Conservation (phyloP, 2,329 filamentous ascomycete species). For the Aspergillus melleus region DNA sequence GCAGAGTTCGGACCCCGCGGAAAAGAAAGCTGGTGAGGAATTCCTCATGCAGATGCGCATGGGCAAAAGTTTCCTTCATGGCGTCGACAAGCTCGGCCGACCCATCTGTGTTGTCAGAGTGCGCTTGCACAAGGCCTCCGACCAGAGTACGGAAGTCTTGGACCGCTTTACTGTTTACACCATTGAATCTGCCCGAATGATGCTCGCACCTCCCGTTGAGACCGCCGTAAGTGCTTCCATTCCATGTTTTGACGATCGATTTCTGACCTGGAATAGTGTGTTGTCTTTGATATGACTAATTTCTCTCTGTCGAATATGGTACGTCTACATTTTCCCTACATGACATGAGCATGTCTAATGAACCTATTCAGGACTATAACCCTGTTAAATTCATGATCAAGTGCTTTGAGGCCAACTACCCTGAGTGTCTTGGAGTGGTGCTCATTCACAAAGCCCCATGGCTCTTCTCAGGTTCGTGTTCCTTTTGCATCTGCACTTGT, state of each 20-base stretch:
- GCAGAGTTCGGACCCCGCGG: conserved; percentile 58
- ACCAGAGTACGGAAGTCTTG: conserved; percentile 77
- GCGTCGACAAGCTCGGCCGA: conserved; percentile 76
- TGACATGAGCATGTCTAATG: background rate
- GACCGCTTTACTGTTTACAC: conserved; percentile 90
- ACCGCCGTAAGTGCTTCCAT: conserved; percentile 70
- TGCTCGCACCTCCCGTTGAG: conserved; percentile 77
- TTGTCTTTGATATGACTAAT: conserved; percentile 93
- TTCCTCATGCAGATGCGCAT: conserved; percentile 81
- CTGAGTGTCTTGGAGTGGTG: conserved; percentile 84
- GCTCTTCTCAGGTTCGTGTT: conserved; percentile 78
- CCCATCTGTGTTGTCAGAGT: conserved; percentile 86
- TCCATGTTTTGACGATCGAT: conserved; percentile 9
- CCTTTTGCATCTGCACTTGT: background rate
- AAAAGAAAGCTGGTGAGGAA: conserved; percentile 70
- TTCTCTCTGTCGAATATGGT: conserved; percentile 96
- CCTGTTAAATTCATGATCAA: conserved; percentile 99
- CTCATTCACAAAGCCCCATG: conserved; percentile 95
- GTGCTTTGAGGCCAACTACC: conserved; percentile 98
- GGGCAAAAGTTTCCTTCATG: conserved; percentile 92
- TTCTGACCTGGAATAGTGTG: conserved; percentile 58
- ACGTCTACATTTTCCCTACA: conserved; percentile 24
- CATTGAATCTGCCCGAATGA: conserved; percentile 89
- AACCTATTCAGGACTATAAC: conserved; percentile 69
- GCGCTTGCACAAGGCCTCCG: conserved; percentile 75